A percentile compares a stretch with the other conserved stretches of the same genome.
Evolutionary conservation across 2,329 filamentous ascomycete species (phyloP).

Genomic region (Aspergillus japonicus): DNA sequence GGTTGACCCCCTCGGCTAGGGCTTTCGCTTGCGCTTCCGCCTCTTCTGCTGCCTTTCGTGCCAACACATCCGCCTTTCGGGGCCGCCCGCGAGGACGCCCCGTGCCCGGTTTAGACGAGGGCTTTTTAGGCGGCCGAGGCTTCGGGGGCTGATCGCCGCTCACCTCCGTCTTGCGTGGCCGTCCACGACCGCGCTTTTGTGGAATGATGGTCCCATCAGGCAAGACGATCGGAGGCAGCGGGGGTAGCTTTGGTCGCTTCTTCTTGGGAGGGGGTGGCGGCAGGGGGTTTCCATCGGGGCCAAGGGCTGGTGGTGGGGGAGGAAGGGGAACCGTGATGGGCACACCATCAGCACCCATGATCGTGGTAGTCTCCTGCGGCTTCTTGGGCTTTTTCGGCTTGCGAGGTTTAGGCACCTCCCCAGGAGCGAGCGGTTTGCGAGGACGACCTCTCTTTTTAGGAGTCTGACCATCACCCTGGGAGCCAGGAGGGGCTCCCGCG

Average conservation of each 20-base stretch:
- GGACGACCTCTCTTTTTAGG: conserved; percentile 32
- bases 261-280: not conserved
- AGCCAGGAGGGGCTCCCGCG: conserved; percentile 1
- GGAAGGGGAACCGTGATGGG: conserved; percentile 5
- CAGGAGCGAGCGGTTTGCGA: conserved; percentile 24
- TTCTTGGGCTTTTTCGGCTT: conserved; percentile 19
- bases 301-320: conserved; percentile 12
- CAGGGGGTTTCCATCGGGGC: not conserved
- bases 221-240: conserved; percentile 8
- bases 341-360: conserved; percentile 7
- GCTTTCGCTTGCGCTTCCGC: conserved; percentile 18
- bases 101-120: conserved; percentile 25
- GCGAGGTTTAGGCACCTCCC: conserved; percentile 18
- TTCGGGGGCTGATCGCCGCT: conserved; percentile 17
- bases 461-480: conserved; percentile 4
- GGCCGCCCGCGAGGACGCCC: conserved; percentile 36
- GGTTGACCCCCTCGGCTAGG: not conserved
- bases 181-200: conserved; percentile 24
- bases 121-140: conserved; percentile 24
- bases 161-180: conserved; percentile 25
- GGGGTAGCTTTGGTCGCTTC: not conserved
- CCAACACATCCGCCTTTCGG: conserved; percentile 34
- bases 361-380: conserved; percentile 23
- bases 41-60: conserved; percentile 26
- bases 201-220: conserved; percentile 21